Conservation (phyloP, 2,329 filamentous ascomycete genomes). For the Trematosphaeria pertusa region DNA sequence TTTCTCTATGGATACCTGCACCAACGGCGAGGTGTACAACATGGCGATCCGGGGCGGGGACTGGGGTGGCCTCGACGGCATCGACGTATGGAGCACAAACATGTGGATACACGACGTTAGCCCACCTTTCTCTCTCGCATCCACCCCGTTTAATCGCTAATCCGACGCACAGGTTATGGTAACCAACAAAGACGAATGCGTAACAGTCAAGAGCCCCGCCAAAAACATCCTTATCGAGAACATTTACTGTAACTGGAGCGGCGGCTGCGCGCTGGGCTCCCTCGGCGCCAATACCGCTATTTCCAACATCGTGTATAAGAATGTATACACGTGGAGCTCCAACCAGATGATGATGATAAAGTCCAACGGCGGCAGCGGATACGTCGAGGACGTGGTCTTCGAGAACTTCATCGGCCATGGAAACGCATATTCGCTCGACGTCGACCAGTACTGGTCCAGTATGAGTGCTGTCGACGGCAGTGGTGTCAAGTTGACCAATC, state of each 20-base stretch:
- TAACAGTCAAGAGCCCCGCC: slow-evolving; percentile 60
- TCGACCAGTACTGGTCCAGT: slow-evolving; percentile 62
- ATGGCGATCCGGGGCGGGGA: slow-evolving; percentile 62
- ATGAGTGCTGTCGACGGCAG: slow-evolving; percentile 52
- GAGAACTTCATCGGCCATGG: slow-evolving; percentile 67
- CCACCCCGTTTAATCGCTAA: slow-evolving; percentile 4
- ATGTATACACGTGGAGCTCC: slow-evolving; percentile 65
- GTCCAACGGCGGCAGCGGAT: slow-evolving; percentile 64
- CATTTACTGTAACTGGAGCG: slow-evolving; percentile 69
- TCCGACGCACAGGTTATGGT: slow-evolving; percentile 54
- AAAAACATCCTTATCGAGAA: slow-evolving; percentile 65
- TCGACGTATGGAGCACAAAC: slow-evolving; percentile 63
- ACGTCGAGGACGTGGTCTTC: slow-evolving; percentile 58
- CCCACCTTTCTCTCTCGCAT: neutral
- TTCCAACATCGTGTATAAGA: slow-evolving; percentile 61
- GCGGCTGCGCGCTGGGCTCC: slow-evolving; percentile 65
- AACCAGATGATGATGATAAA: slow-evolving; percentile 72
- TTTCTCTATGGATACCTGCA: slow-evolving; percentile 58
- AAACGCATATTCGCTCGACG: slow-evolving; percentile 65
- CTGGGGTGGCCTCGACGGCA: slow-evolving; percentile 62
- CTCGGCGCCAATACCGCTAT: slow-evolving; percentile 59
- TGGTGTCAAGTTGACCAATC: slow-evolving; percentile 61
- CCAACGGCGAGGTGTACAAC: slow-evolving; percentile 63
- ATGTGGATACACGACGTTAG: slow-evolving; percentile 63
- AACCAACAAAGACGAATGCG: slow-evolving; percentile 68